phyloP scores from a whole-genome alignment of 352 stramenopile genomes.

The Phytophthora sojae region DNA sequence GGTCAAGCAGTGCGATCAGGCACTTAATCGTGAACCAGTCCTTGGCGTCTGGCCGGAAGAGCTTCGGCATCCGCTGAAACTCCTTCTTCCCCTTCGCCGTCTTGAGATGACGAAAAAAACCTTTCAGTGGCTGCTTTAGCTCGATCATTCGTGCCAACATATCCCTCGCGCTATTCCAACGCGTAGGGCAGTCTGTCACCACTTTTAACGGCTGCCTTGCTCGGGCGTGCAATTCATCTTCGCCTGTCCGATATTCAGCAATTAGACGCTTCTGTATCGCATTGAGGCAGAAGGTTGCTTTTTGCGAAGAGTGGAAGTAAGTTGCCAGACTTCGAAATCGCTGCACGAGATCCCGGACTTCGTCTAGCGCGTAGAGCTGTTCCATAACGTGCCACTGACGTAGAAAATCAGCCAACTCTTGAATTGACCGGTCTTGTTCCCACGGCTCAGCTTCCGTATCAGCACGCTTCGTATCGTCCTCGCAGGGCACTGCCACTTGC shows the following conservation, averaged over 20 bases:
- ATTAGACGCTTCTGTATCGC: neutral
- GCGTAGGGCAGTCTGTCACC: neutral
- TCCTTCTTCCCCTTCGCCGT: neutral
- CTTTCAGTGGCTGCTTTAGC: slow-evolving; percentile 1
- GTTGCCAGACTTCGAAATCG: slow-evolving; percentile 1
- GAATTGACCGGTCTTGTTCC: neutral
- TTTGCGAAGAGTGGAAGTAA: neutral
- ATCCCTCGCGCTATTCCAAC: neutral
- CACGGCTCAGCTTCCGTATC: neutral
- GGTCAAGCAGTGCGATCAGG: neutral
- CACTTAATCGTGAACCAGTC: neutral
- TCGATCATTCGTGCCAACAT: neutral
- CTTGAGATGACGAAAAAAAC: neutral
- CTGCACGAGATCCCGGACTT: neutral
- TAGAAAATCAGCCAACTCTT: neutral
- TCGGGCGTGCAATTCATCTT: neutral
- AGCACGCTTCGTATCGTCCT: neutral
- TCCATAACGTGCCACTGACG: neutral
- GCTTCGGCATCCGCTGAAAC: neutral
- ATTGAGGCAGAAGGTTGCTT: neutral
- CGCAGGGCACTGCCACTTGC: neutral
- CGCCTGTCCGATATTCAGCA: neutral
- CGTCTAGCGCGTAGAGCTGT: neutral
- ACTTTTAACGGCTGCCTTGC: neutral
- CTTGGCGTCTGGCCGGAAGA: neutral